Conservation (phyloP, 2,329 filamentous ascomycete species). For the Arthrobotrys sphaeroides region DNA sequence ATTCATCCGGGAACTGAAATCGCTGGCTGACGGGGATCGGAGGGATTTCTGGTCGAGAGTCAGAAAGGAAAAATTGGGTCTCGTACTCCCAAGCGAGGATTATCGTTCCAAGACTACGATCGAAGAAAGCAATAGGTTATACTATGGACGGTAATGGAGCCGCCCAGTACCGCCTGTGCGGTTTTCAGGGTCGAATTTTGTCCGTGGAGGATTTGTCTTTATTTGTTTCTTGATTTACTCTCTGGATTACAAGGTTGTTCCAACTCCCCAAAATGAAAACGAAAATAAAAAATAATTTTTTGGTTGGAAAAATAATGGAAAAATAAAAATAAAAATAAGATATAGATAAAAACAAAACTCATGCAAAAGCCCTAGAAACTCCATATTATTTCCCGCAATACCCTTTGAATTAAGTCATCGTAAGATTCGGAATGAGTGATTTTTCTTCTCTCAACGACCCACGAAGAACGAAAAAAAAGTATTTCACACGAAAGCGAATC, state of each 20-base stretch:
- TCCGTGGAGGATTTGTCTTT: background rate
- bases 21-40: conserved; percentile 18
- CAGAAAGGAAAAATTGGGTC: conserved; percentile 47
- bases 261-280: conserved; percentile 27
- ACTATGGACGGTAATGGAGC: conserved; percentile 45
- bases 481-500: conserved; percentile 45
- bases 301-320: too few species aligned
- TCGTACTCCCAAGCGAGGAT: conserved; percentile 47
- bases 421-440: conserved; percentile 27
- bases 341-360: conserved; percentile 27
- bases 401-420: conserved; percentile 46
- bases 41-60: conserved; percentile 50
- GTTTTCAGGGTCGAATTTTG: background rate
- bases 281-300: background rate
- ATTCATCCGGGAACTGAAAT: conserved; percentile 31
- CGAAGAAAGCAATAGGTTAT: conserved; percentile 41
- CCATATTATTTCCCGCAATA: conserved; percentile 48
- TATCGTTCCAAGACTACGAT: conserved; percentile 21
- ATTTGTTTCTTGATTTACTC: conserved; percentile 23
- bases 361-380: conserved; percentile 50
- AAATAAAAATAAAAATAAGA: background rate
- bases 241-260: conserved; percentile 53
- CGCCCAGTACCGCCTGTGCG: too few species aligned
- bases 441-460: conserved; percentile 34
- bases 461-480: conserved; percentile 43